Evolutionary conservation across 148 eudicot genomes (phyloP).

Genomic region (Fallopia convolvulus): DNA sequence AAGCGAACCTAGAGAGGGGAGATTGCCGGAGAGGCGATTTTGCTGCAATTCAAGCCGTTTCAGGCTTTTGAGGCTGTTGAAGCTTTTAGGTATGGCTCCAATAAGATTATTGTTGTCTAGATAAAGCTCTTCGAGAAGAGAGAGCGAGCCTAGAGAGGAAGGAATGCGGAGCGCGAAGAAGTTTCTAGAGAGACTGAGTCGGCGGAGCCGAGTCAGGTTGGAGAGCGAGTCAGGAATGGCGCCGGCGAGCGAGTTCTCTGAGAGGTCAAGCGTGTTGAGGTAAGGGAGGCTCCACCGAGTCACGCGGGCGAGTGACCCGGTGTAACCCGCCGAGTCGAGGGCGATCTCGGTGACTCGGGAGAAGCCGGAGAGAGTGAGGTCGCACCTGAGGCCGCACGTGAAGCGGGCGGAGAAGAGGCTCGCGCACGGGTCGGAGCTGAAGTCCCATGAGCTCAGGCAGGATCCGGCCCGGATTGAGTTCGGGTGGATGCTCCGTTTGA

Average conservation of each 20-base stretch:
- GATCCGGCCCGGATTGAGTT: constrained; percentile 52
- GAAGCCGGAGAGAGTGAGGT: constrained; percentile 22
- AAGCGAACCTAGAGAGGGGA: constrained; percentile 28
- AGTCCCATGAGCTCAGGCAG: constrained; percentile 74
- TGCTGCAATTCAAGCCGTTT: constrained; percentile 32
- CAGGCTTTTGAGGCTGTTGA: constrained; percentile 22
- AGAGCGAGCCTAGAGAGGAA: constrained; percentile 26
- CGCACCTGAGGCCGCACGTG: constrained; percentile 84
- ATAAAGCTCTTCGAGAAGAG: constrained; percentile 29
- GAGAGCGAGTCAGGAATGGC: constrained; percentile 29
- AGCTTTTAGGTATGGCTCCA: constrained; percentile 31
- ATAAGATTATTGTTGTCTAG: constrained; percentile 28
- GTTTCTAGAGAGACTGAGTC: constrained; percentile 32
- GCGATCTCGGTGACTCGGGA: constrained; percentile 36
- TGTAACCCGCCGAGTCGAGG: constrained; percentile 38
- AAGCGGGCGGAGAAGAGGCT: constrained; percentile 38
- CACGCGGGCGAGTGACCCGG: constrained; percentile 23
- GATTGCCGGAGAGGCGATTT: constrained; percentile 28
- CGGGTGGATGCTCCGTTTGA: constrained; percentile 31
- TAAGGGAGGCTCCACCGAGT: constrained; percentile 26
- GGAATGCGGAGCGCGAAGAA: constrained; percentile 24
- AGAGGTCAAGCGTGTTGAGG: constrained; percentile 30
- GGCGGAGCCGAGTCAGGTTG: constrained; percentile 24
- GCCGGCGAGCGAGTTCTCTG: constrained; percentile 34
- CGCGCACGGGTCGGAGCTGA: constrained; percentile 72